Evolutionary conservation across 129 eudicot genomes (phyloP).

Genomic region (Pulicaria dysenterica): DNA sequence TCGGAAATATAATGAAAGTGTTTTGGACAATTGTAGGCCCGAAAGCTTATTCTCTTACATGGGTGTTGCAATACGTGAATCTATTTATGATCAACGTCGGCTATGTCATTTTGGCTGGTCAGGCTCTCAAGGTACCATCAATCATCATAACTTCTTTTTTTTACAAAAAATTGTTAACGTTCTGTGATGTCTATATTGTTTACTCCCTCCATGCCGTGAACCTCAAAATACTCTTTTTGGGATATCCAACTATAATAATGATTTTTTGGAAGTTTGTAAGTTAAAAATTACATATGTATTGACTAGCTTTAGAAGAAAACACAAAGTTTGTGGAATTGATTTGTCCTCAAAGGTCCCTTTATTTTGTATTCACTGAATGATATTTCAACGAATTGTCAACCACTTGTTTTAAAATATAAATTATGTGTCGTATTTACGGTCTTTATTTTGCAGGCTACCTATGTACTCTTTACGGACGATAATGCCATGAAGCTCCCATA

Average conservation of each 20-base stretch:
- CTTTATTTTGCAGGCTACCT: conserved; percentile 63
- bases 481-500: conserved; percentile 74
- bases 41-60: conserved; percentile 78
- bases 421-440: not conserved
- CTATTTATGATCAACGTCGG: conserved; percentile 94
- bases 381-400: not conserved
- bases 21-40: conserved; percentile 52
- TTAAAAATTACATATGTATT: no score
- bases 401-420: not conserved
- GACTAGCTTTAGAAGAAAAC: no score
- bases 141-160: not conserved
- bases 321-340: no score
- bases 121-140: conserved; percentile 71
- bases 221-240: not conserved
- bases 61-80: conserved; percentile 80
- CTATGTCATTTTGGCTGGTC: conserved; percentile 84
- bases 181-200: not conserved
- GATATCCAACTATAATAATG: not conserved
- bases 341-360: no score
- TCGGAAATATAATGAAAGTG: conserved; percentile 18
- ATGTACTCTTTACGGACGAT: conserved; percentile 68
- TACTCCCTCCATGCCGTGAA: not conserved
- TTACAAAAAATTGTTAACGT: no score
- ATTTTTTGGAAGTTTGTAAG: not conserved
- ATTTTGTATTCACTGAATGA: no score